A percentile compares a stretch with the other conserved stretches of the same genome.
Evolutionary conservation across 768 basidiomycete genomes (phyloP).

Genomic region (Hysterangium stoloniferum): DNA sequence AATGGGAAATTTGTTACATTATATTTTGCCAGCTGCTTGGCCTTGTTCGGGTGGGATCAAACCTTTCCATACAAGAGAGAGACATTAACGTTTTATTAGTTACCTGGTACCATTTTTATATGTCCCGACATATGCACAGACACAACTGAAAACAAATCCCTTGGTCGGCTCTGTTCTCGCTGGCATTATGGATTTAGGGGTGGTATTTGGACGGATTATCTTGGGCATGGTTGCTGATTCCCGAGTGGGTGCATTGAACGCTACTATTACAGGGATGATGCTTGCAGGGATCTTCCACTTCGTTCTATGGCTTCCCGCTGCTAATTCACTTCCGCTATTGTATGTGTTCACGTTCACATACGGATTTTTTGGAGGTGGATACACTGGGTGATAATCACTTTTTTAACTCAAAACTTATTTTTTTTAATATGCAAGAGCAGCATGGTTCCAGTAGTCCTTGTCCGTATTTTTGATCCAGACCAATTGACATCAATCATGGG

Average conservation of each 20-base stretch:
- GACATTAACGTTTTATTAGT: background rate
- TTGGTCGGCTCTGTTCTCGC: background rate
- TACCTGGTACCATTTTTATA: background rate
- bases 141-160: background rate
- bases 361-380: conserved; percentile 4
- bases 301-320: background rate
- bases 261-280: background rate
- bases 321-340: background rate
- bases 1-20: background rate
- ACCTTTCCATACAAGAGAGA: background rate
- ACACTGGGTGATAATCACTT: background rate
- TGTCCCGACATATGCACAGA: conserved; percentile 1
- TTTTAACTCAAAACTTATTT: background rate
- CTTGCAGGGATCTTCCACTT: background rate
- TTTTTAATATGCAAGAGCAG: background rate
- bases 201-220: background rate
- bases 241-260: background rate
- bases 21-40: background rate
- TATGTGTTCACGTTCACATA: background rate
- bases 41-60: background rate
- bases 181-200: background rate
- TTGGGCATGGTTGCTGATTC: background rate
- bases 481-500: background rate
- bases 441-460: background rate
- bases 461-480: background rate